Base-by-base conservation (phyloP, 768 basidiomycete species). In the Russula sp. region DNA sequence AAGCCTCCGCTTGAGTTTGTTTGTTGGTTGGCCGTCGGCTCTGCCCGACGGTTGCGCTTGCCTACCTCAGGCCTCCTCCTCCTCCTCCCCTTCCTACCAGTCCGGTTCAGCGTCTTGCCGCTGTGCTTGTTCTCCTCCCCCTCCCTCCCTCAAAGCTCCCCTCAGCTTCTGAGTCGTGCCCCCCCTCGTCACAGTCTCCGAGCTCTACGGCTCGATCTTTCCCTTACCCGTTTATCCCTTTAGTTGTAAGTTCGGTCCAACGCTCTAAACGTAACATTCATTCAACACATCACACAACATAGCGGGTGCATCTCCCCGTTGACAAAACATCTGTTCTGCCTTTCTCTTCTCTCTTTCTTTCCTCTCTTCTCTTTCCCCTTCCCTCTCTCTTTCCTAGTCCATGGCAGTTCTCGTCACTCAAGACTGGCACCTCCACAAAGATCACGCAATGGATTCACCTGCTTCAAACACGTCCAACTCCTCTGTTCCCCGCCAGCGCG, bases 391-490 rank as follows among this genome's bases (percentile, higher is more conserved):
- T 57, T 63, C 66, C 65, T 67, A 74, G 75, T 76, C 75, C 80
- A 90, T 90, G 89, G 89, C 89, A 77, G 82, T 89, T 79, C 84
- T 90, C 78, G 87, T 84, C 68, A 81, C 85, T 74, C 80, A 83
- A 78, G 88, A 90, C 80, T 89, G 88, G 88, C 83, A 83, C 69
- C 82, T 80, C 69, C 80, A 81, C 72, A 82, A 82, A 81, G 84
- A 88, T 76, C 76, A 76, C 70, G 73, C 79, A 69, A 88, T 88
- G 86, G 85, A 87, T 77, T 71, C 79, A 50, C 76, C 67, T 69
- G 70, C 70, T 65, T 68, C 73, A 66, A 77, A 76, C 66, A 24
- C 77, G 67, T 66, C 79, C 64, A 79, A 75, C 64, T 28, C 72
- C 34, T 56, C 75, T 51, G 70, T 76, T 62, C 76, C 82, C 59